Base-by-base conservation (phyloP, 2,329 filamentous ascomycete genomes). In the Penicillium capsulatum region DNA sequence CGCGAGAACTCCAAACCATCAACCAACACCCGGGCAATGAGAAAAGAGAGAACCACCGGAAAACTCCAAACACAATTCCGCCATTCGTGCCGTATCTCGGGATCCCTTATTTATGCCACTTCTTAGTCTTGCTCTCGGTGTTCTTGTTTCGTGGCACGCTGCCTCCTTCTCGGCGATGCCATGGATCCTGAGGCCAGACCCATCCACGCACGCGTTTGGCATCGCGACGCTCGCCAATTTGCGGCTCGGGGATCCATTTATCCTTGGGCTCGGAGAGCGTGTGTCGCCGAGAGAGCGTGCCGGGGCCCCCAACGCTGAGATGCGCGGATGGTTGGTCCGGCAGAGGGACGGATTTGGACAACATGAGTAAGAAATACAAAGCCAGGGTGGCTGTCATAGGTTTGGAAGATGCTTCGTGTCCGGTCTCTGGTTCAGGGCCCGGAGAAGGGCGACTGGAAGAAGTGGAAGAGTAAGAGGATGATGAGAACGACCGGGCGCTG, bases 301-400 rank as follows among this genome's bases (percentile, higher is more conserved):
- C 75, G 1, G 77, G 75, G 3, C 73, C 75, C 7, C 79, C 79
- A 15, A 81, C 75, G 36, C 82, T 78, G 63, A 83, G 70, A 49
- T 73, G 72, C 60, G 76, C 79, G 10, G 73, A 70, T 30, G 65
- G 63, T 42, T 82, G 78, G 3, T 72, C 70, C 1, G 74, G 75
- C 26, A 83, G 66, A 1, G 78, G 74, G 28, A 73, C 70, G 38
- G 79, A 73, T 57, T 80, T 80, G 16, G 79, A 77, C 3, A 83
- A 72, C 77, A 83, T 81, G 40, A 82, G 75, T 11, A 83, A 61
- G 53, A 80, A 83, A 67, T 80, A 83, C 5, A 83, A 65, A 0
- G 78, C 80, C 15, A 83, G 58, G 3, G 69, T 72, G 10, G 75
- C 77, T 0, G 79, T 82, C 68, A 83, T 62, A 9, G 66, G 64